Conservation (phyloP, 768 basidiomycete species). For the Boletales sp. region DNA sequence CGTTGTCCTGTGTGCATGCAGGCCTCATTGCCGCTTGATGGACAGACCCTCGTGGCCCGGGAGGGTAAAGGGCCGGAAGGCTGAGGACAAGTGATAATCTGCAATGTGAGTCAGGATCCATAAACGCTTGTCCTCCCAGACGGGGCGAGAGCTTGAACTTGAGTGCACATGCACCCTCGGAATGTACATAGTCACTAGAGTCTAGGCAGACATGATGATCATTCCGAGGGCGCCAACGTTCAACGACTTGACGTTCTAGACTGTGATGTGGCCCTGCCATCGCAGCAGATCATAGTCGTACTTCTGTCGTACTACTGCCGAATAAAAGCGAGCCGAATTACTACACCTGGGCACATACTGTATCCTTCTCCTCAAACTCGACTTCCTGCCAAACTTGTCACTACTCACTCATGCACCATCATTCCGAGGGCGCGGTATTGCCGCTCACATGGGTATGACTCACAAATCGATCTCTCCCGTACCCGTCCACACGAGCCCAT, state of each 20-base stretch:
- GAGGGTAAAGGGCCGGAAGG: slow-evolving; percentile 1
- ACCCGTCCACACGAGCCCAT: not conserved
- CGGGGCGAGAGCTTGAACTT: too few relatives aligned
- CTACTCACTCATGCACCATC: not conserved
- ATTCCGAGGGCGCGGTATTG: not conserved
- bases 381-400: not conserved
- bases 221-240: slow-evolving; percentile 7
- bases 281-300: too few relatives aligned
- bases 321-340: too few relatives aligned
- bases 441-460: slow-evolving; percentile 15
- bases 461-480: not conserved
- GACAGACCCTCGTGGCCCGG: not conserved
- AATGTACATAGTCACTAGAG: too few relatives aligned
- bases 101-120: too few relatives aligned
- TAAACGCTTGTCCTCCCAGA: too few relatives aligned
- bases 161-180: too few relatives aligned
- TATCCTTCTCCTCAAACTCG: not conserved
- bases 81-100: too few relatives aligned
- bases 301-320: not conserved
- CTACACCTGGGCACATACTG: too few relatives aligned
- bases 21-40: not conserved
- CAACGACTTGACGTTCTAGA: not conserved
- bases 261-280: too few relatives aligned
- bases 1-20: too few relatives aligned
- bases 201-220: not conserved